Conservation (phyloP, 176 grass and related monocot genomes). For the Juncus effusus region DNA sequence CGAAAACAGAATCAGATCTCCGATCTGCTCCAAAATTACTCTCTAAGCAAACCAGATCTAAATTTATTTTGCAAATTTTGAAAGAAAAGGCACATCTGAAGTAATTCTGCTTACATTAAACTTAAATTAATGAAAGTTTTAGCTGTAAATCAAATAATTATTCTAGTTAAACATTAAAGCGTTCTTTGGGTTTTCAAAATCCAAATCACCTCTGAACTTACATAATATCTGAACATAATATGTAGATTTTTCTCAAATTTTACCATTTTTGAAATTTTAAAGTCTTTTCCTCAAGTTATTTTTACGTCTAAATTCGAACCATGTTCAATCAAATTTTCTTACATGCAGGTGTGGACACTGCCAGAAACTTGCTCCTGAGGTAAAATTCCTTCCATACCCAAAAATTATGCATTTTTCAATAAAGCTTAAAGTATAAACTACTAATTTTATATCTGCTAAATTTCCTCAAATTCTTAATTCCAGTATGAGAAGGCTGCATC, state of each 20-base stretch:
- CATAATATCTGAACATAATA: background rate
- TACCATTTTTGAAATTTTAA: background rate
- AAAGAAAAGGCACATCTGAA: too few species aligned
- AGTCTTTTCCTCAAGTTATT: conserved; percentile 1
- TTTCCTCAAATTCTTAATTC: conserved; percentile 8
- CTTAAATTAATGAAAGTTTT: too few species aligned
- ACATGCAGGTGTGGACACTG: conserved; percentile 85
- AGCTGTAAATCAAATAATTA: too few species aligned
- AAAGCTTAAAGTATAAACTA: conserved; percentile 7
- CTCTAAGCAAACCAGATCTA: too few species aligned
- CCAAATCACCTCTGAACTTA: too few species aligned
- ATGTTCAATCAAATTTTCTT: background rate
- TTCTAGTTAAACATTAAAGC: too few species aligned
- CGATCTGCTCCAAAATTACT: too few species aligned
- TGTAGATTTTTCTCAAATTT: background rate
- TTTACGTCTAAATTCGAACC: conserved; percentile 15
- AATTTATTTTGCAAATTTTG: too few species aligned
- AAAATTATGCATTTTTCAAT: background rate
- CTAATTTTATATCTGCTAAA: background rate
- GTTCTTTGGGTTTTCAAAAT: too few species aligned
- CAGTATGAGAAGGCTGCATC: conserved; percentile 96
- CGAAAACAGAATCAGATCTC: too few species aligned
- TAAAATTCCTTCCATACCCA: conserved; percentile 22
- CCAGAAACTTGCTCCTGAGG: conserved; percentile 80
- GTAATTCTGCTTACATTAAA: too few species aligned